These are phyloP conservation scores for Phytopythium sindhum DNA, from an alignment of 352 stramenopile genomes.

Conservation along the genomic window DNA sequence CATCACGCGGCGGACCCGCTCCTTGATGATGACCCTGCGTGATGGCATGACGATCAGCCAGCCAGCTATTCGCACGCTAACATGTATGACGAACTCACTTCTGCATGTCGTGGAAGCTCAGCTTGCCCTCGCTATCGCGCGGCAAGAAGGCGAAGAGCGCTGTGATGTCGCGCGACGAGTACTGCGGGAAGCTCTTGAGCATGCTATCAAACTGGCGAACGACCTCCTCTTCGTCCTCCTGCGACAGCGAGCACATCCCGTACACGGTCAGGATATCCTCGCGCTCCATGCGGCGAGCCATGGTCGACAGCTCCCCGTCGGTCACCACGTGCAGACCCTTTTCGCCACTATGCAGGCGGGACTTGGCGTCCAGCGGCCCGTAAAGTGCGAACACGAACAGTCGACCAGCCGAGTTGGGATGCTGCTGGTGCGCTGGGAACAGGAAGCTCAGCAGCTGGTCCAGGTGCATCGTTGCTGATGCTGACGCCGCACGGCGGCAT, in stretches of 20 bases:
- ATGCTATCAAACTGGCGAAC: constrained; percentile 64
- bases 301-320: constrained; percentile 70
- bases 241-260: constrained; percentile 52
- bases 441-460: constrained; percentile 68
- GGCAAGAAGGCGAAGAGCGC: constrained; percentile 49
- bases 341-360: constrained; percentile 53
- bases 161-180: constrained; percentile 59
- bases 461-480: constrained; percentile 31
- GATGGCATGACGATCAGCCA: not conserved
- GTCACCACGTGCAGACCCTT: constrained; percentile 64
- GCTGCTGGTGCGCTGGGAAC: constrained; percentile 71
- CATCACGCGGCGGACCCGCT: constrained; percentile 54
- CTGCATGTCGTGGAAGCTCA: constrained; percentile 87
- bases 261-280: constrained; percentile 83
- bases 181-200: constrained; percentile 62
- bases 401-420: constrained; percentile 71
- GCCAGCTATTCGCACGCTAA: too few species aligned
- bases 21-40: constrained; percentile 43
- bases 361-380: constrained; percentile 59
- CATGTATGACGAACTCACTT: constrained; percentile 18
- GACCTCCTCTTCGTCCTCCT: constrained; percentile 71
- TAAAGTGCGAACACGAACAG: constrained; percentile 84
- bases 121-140: constrained; percentile 28
- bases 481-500: constrained; percentile 1
- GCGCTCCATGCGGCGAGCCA: constrained; percentile 73